Base-by-base conservation (phyloP, 1,139 yeast species). In the Williopsis jadinii region DNA sequence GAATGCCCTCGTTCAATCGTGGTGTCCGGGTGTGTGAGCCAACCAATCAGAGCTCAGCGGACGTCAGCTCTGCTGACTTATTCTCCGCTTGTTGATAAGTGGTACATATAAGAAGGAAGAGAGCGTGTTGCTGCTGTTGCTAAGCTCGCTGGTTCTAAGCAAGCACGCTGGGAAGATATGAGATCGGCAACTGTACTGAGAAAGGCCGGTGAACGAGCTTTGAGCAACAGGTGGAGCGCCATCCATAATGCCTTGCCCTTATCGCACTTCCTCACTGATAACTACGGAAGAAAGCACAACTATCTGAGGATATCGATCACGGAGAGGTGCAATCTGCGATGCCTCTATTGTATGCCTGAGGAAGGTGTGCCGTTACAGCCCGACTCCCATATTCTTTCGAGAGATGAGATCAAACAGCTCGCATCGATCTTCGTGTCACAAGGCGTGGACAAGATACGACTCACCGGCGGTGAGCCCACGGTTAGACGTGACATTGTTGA, bases 381-480 rank as follows among this genome's bases (percentile, higher is more conserved):
- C 8, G 50, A 58, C 5, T 63, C 61, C 3, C 50, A 64, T 19
- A 56, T 71, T 11, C 53, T 73, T 35, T 59, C 68, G 3, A 61
- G 68, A 1, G 62, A 60, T 34, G 78, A 73, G 52, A 71, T 73
- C 34, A 49, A 68, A 3, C 48, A 58, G 28, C 46, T 73, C 10
- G 73, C 75, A 2, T 40, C 51, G 32, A 47, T 70, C 4, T 73
- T 73, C 54, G 75, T 68, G 3, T 32, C 49, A 2, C 66, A 68
- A 41, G 78, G 78, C 3, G 77, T 73, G 12, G 55, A 59, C 13
- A 73, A 73, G 51, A 68, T 73, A 27, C 53, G 78, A 33, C 58
- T 73, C 19, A 73, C 78, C 0, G 78, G 78, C 9, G 78, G 78
- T 12, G 78, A 73, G 52, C 78, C 78, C 0, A 71, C 77, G 0